phyloP scores from a whole-genome alignment of 345 rosid genomes.

The Eucalyptus sp. region DNA sequence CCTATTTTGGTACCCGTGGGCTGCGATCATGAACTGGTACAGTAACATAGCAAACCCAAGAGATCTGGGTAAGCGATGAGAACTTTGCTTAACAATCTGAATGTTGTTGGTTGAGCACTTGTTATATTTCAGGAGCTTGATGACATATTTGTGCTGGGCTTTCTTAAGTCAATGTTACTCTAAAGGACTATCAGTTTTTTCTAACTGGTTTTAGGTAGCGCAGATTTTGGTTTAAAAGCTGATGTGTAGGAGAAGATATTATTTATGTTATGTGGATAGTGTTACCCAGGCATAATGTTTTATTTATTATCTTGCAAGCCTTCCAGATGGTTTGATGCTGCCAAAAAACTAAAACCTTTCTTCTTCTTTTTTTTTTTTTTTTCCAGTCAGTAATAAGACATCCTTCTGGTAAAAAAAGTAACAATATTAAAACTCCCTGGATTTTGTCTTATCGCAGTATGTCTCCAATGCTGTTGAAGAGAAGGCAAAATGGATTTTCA shows the following conservation, averaged over 20 bases:
- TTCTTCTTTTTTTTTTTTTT: not conserved
- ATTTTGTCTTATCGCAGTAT: slow-evolving; percentile 29
- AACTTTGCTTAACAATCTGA: not conserved
- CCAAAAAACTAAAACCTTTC: not conserved
- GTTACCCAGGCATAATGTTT: not conserved
- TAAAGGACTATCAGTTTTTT: not conserved
- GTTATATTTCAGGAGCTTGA: not conserved
- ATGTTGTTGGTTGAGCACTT: not conserved
- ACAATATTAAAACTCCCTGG: not conserved
- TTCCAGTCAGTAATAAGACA: not conserved
- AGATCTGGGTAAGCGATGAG: not conserved
- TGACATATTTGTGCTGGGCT: not conserved
- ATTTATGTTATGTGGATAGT: not conserved
- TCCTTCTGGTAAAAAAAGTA: not conserved
- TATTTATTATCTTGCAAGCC: not conserved
- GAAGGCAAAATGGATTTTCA: slow-evolving; percentile 96
- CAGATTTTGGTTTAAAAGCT: not conserved
- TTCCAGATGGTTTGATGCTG: not conserved
- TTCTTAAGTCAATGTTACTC: not conserved
- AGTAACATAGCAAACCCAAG: not conserved
- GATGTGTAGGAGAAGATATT: not conserved
- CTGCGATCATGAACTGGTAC: not conserved
- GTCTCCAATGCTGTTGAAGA: slow-evolving; percentile 89
- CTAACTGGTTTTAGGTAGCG: not conserved
- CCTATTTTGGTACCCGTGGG: not conserved